Base-by-base conservation (phyloP, 2,329 filamentous ascomycete genomes). In the Ophiocordyceps australis region DNA sequence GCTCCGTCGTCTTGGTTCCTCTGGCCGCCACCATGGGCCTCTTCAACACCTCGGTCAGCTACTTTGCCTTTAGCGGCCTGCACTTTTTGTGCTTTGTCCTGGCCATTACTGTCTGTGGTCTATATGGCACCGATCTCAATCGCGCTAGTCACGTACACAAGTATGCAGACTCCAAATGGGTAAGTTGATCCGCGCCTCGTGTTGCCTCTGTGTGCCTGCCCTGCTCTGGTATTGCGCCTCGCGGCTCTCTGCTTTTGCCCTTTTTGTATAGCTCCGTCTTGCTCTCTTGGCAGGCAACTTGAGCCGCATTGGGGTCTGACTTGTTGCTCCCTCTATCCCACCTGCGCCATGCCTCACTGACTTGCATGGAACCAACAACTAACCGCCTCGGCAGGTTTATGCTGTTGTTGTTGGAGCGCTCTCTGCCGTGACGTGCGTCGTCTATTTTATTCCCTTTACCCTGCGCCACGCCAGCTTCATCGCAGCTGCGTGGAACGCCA, bases 21-120 rank as follows among this genome's bases (percentile, higher is more conserved):
- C n/a, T n/a, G n/a, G n/a, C n/a, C n/a, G n/a, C n/a, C n/a, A n/a
- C n/a, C n/a, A n/a, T n/a, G n/a, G n/a, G n/a, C n/a, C n/a, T n/a
- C n/a, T n/a, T n/a, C n/a, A n/a, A n/a, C n/a, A n/a, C n/a, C n/a
- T n/a, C n/a, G n/a, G 28, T 49, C 40, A 53, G 56, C 46, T 67
- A 65, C 35, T 37, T 73, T 37, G 41, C 59, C 36, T 75, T 76
- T 42, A 53, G 61, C 14, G 35, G 62, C 35, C 52, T 83, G n/a
- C 77, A 85, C 44, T 60, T 85, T 46, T 51, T 74, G 32, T 79
- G 86, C 42, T 74, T 93, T 41, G 62, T 78, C 30, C 61, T 91
- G 35, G 80, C 72, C 10, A 52, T 92, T 30, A 65, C 76, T 2
- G 76, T 89, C 28, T 73, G 75, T 35, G 83, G 77, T 1, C 65